Evolutionary conservation across 495 filamentous ascomycete species (phyloP), one percentile per base, ranked within the genome.

Genomic region (Penicillium maclennaniae): DNA sequence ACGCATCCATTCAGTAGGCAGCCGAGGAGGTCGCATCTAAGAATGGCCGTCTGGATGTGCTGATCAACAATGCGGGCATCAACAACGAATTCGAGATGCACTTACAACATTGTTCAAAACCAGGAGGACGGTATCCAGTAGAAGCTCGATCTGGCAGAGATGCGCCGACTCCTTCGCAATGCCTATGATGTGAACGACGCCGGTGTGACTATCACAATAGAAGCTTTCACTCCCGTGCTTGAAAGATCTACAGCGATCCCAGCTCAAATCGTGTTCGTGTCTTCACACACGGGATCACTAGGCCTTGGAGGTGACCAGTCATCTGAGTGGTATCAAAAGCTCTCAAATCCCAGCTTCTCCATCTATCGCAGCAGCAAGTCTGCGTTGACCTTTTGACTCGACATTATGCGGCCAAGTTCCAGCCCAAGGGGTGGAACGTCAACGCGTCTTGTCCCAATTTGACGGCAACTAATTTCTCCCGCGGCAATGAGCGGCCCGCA

Each of bases 171-270:
- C 16, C 61, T 69, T 23, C 65, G 63, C 15, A 57, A 69, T 1
- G 62, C 69, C n/a, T 71, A 68, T 36, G 62, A 76, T 19, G 63
- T 67, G 27, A 79, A 80, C 54, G 66, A 78, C 9, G 61, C 71
- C 43, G 72, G 73, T 7, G 58, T 62, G 0, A 64, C 60, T 1
- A 48, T 56, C 27, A 59, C 71, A 17, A 77, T 71, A 25, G 74
- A 79, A n/a, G 63, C 64, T 5, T 74, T 77, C 36, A 48, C 70
- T 15, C 77, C 76, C 1, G 64, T 81, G 2, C 65, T 81, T 0
- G 57, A 69, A 15, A 74, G 74, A 40, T 63, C 73, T 0, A 31
- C 50, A 8, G 49, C 49, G 19, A 28, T 15, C 1, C 61, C 66
- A 6, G 67, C 66, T 26, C 69, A 72, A 3, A 71, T 80, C 20